These are phyloP conservation scores for Penicillium occitanis DNA, from an alignment of 2,329 filamentous ascomycete species.

Conservation along the genomic window DNA sequence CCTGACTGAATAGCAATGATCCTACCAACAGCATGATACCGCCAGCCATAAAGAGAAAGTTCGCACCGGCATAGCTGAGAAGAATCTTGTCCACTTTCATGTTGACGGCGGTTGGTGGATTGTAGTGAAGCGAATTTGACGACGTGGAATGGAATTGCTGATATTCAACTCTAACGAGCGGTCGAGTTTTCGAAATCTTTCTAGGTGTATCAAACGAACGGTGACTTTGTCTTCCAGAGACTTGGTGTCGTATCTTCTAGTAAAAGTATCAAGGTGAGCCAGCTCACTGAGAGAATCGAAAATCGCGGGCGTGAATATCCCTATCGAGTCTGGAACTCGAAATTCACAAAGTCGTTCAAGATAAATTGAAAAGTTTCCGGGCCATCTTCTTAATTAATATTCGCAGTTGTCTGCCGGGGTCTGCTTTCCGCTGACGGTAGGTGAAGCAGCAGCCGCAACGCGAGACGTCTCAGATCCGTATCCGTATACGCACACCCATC, in stretches of 20 bases:
- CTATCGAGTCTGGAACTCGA: not conserved
- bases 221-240: not conserved
- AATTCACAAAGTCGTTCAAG: not conserved
- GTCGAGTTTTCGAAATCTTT: not conserved
- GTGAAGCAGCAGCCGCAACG: conserved; percentile 16
- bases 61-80: conserved; percentile 51
- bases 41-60: conserved; percentile 54
- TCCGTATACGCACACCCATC: not conserved
- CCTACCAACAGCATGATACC: conserved; percentile 55
- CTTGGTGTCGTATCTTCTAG: not conserved
- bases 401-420: not conserved
- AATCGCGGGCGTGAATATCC: not conserved
- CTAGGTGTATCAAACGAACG: not conserved
- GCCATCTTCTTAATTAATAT: not conserved
- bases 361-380: not conserved
- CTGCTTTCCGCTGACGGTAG: conserved; percentile 1
- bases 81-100: conserved; percentile 55
- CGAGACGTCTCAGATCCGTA: conserved; percentile 17
- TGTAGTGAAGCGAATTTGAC: not conserved
- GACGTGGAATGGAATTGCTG: not conserved
- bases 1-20: conserved; percentile 51
- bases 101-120: not conserved
- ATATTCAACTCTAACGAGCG: not conserved
- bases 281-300: not conserved
- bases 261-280: not conserved